Evolutionary conservation across 169 alveolate species (phyloP).

Genomic region (Eimeria necatrix): DNA sequence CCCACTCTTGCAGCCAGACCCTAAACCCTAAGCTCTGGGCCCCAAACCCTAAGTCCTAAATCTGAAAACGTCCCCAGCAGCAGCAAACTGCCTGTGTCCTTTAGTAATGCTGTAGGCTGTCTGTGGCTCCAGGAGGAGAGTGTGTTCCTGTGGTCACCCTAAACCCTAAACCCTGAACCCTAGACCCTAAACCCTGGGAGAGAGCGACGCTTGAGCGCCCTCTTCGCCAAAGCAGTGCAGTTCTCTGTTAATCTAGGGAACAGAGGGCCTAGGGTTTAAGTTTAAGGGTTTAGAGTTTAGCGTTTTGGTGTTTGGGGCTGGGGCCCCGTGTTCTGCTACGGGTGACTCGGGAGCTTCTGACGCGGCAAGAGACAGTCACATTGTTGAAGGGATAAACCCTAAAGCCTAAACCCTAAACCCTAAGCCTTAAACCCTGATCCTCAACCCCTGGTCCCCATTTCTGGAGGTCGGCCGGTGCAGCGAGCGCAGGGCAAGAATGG

Average conservation of each 20-base stretch:
- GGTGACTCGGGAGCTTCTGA: not conserved
- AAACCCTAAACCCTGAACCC: not conserved
- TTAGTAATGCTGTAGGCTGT: too few species aligned
- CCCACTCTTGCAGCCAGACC: not conserved
- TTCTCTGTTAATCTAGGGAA: too few species aligned
- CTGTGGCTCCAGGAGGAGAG: too few species aligned
- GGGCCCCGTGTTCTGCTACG: not conserved
- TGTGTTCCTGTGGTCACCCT: too few species aligned
- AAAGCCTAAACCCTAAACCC: constrained; percentile 38
- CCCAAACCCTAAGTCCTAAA: not conserved
- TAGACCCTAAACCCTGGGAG: constrained; percentile 3
- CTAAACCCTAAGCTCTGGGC: constrained; percentile 7
- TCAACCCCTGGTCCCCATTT: not conserved
- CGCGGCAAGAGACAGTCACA: not conserved
- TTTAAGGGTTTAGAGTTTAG: not conserved
- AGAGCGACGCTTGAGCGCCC: not conserved
- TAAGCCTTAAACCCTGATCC: constrained; percentile 11
- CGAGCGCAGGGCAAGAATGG: not conserved
- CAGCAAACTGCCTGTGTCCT: not conserved
- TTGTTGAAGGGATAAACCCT: not conserved
- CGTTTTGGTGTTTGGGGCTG: constrained; percentile 26
- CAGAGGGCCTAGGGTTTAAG: too few species aligned
- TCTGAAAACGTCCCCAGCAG: not conserved
- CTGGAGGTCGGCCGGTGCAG: not conserved
- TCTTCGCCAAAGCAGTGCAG: not conserved